Evolutionary conservation across 2,329 filamentous ascomycete species (phyloP).

Genomic region (Ambrosiella cleistominuta): DNA sequence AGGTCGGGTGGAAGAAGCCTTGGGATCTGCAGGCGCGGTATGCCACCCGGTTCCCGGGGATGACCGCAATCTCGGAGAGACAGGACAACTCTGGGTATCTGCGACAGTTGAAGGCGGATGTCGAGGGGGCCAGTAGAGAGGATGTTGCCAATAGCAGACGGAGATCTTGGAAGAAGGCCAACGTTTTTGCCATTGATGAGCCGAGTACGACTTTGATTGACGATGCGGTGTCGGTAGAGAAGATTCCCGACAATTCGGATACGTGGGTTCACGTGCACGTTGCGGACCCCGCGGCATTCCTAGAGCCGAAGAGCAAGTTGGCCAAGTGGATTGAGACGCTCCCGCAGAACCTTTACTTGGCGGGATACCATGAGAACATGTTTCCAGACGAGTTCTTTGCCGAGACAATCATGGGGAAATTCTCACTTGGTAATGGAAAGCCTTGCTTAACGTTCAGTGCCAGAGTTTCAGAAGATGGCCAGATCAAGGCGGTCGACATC

Average conservation of each 20-base stretch:
- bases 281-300: conserved; percentile 59
- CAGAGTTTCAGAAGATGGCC: conserved; percentile 33
- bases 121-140: conserved; percentile 21
- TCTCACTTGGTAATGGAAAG: conserved; percentile 34
- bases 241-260: conserved; percentile 31
- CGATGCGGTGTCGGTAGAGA: conserved; percentile 58
- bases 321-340: conserved; percentile 44
- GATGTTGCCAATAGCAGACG: conserved; percentile 35
- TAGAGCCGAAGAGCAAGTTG: conserved; percentile 39
- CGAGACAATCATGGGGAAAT: conserved; percentile 27
- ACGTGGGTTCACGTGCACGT: conserved; percentile 63
- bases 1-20: conserved; percentile 52
- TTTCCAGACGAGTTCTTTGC: conserved; percentile 25
- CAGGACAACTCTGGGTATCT: conserved; percentile 31
- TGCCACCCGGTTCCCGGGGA: conserved; percentile 32
- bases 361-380: conserved; percentile 41
- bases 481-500: conserved; percentile 36
- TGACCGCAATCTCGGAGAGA: neutral
- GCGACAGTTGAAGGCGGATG: conserved; percentile 33
- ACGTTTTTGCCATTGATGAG: conserved; percentile 58
- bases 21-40: conserved; percentile 54
- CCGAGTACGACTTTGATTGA: conserved; percentile 53
- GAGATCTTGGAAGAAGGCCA: conserved; percentile 38
- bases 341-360: conserved; percentile 41
- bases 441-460: conserved; percentile 47